Conservation (phyloP, 169 alveolate species). For the Cyclospora cayetanensis region DNA sequence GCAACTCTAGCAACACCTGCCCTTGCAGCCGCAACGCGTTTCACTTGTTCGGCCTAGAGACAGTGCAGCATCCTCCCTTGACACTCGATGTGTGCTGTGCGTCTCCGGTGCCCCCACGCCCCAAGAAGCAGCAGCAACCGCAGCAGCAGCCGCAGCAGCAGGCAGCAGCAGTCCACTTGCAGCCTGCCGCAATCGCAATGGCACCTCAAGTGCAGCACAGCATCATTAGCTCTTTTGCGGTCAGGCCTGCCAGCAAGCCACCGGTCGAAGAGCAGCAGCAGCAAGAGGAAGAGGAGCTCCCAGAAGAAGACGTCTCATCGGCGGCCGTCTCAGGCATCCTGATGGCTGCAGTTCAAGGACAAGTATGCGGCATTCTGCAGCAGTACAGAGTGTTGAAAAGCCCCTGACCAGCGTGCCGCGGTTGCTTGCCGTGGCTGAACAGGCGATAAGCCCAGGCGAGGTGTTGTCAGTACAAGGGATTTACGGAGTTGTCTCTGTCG, state of each 20-base stretch:
- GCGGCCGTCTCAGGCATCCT: not conserved
- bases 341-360: not conserved
- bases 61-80: not conserved
- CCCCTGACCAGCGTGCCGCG: too few relatives aligned
- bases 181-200: not conserved
- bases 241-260: not conserved
- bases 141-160: conserved; percentile 3
- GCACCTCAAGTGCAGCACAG: not conserved
- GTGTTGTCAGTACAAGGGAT: not conserved
- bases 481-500: too few relatives aligned
- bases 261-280: not conserved
- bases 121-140: not conserved
- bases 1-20: not conserved
- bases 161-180: too few relatives aligned
- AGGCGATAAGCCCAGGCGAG: not conserved
- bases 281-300: not conserved
- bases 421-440: too few relatives aligned
- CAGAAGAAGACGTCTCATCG: not conserved
- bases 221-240: not conserved
- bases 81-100: not conserved
- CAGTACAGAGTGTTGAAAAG: not conserved
- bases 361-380: not conserved
- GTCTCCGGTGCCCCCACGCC: not conserved
- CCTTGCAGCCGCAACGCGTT: not conserved
- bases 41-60: not conserved